Conservation (phyloP, 2,329 filamentous ascomycete species). For the Davidsoniella neocaledoniae region DNA sequence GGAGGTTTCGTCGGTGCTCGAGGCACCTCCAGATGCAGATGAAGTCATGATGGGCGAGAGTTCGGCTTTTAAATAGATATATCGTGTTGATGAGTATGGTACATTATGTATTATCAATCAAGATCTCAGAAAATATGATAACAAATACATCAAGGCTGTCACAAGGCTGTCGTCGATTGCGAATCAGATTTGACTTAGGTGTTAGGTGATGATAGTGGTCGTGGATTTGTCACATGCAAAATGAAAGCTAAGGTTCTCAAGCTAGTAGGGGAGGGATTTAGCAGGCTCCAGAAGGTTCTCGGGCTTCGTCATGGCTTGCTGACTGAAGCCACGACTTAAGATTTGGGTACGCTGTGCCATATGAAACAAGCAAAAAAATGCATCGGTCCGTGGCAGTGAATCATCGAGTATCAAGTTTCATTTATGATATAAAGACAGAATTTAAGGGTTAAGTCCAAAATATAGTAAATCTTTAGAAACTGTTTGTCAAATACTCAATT, state of each 20-base stretch:
- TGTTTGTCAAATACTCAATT: too few species aligned
- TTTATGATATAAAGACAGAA: too few species aligned
- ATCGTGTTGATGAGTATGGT: neutral
- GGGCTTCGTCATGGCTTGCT: neutral
- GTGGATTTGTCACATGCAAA: constrained; percentile 1
- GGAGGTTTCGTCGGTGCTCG: constrained; percentile 31
- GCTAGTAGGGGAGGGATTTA: neutral
- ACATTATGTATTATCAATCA: neutral
- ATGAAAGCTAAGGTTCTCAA: neutral
- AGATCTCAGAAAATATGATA: neutral
- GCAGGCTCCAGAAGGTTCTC: constrained; percentile 3
- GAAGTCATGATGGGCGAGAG: neutral
- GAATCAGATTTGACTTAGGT: neutral
- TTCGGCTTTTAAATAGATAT: constrained; percentile 12
- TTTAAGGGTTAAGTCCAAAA: too few species aligned
- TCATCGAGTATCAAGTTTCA: too few species aligned
- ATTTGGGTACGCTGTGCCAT: too few species aligned
- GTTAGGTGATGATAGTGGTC: neutral
- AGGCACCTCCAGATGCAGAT: constrained; percentile 5
- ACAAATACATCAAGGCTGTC: constrained; percentile 2
- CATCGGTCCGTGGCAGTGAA: too few species aligned
- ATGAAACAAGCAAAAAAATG: neutral
- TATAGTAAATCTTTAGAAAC: too few species aligned
- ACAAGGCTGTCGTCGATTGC: neutral
- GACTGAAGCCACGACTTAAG: neutral